A percentile compares a stretch with the other conserved stretches of the same genome.
Conservation (phyloP, 2,329 filamentous ascomycete genomes). For the Didymella exigua region DNA sequence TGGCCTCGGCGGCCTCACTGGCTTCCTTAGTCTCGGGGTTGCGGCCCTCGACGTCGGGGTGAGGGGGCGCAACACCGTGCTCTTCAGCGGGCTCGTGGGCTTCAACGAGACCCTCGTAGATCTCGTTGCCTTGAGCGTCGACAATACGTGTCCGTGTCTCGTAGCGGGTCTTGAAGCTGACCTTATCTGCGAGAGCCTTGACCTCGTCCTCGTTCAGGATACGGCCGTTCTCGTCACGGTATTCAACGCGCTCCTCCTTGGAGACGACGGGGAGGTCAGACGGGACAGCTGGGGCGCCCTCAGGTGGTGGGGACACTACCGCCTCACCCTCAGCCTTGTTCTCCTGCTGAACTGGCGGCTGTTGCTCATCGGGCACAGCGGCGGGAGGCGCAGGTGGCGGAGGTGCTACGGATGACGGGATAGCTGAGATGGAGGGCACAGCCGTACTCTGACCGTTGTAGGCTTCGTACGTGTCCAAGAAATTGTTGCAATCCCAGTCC, state of each 20-base stretch:
- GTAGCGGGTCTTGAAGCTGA: conserved; percentile 93
- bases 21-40: conserved; percentile 62
- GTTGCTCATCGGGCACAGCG: conserved; percentile 20
- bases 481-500: conserved; percentile 99
- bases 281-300: conserved; percentile 26
- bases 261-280: conserved; percentile 49
- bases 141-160: conserved; percentile 90
- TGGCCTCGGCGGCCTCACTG: conserved; percentile 45
- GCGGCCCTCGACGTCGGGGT: conserved; percentile 62
- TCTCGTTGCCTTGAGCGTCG: conserved; percentile 78
- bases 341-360: conserved; percentile 20
- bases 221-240: conserved; percentile 93
- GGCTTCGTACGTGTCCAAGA: conserved; percentile 66
- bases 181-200: conserved; percentile 82
- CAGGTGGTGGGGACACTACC: conserved; percentile 39
- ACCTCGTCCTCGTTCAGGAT: conserved; percentile 84
- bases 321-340: conserved; percentile 36
- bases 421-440: conserved; percentile 30
- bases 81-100: conserved; percentile 40
- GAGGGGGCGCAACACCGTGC: conserved; percentile 55
- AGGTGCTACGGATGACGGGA: conserved; percentile 34
- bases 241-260: conserved; percentile 85
- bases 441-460: conserved; percentile 28
- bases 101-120: conserved; percentile 57
- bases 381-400: conserved; percentile 29